phyloP scores from a whole-genome alignment of 1,284 basidiomycete genomes.

The Porphyrellus sp. region DNA sequence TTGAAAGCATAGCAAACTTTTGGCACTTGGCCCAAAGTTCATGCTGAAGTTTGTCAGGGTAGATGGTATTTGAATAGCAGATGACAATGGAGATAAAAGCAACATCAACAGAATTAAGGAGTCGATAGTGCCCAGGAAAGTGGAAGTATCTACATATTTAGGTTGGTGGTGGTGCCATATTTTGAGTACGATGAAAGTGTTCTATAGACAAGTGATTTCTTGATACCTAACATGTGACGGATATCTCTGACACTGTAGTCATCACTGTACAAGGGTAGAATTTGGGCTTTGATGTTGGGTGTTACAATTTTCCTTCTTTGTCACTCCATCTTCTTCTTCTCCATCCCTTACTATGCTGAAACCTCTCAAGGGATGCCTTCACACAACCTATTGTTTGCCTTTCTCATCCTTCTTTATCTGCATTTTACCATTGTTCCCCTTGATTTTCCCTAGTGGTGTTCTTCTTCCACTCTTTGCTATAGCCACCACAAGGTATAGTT shows the following conservation, averaged over 20 bases:
- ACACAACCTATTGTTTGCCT: no score
- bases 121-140: background rate
- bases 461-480: no score
- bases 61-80: background rate
- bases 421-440: no score
- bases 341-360: no score
- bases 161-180: background rate
- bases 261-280: background rate
- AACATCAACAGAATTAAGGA: background rate
- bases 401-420: no score
- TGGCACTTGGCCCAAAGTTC: background rate
- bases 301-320: no score
- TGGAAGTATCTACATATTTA: background rate
- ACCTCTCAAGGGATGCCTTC: no score
- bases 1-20: no score
- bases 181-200: background rate
- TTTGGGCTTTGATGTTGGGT: background rate
- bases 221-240: background rate
- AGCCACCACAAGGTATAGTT: no score
- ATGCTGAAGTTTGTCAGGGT: constrained; percentile 5
- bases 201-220: background rate
- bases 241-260: background rate
- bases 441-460: no score
- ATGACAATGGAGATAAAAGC: background rate
- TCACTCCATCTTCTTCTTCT: no score